Conservation (phyloP, 805 yeast species). For the Kuraishia floccosa region DNA sequence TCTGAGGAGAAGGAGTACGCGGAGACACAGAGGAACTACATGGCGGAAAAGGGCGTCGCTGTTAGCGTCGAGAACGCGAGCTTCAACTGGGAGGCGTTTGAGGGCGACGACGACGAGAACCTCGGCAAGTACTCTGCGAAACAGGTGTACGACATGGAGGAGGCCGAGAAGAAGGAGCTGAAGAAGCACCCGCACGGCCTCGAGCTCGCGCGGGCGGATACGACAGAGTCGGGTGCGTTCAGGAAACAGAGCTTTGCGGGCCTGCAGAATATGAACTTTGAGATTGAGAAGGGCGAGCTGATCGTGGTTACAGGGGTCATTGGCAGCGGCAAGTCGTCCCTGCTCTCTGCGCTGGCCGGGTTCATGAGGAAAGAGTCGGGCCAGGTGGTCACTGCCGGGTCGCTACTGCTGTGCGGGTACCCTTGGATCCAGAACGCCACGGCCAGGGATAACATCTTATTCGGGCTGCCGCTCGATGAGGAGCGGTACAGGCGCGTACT, state of each 20-base stretch:
- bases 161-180: not conserved
- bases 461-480: conserved; percentile 47
- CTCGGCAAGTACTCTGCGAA: conserved; percentile 1
- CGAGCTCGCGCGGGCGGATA: not conserved
- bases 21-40: conserved; percentile 1
- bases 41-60: conserved; percentile 7
- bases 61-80: conserved; percentile 19
- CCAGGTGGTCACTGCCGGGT: conserved; percentile 38
- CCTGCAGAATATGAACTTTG: conserved; percentile 36
- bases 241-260: conserved; percentile 37
- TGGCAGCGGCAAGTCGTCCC: conserved; percentile 75
- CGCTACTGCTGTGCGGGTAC: conserved; percentile 26
- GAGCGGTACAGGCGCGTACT: conserved; percentile 41
- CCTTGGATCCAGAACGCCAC: conserved; percentile 89
- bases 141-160: not conserved
- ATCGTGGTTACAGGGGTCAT: conserved; percentile 62
- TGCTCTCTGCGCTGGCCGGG: conserved; percentile 61
- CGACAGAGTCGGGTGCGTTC: conserved; percentile 3
- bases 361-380: conserved; percentile 50
- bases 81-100: conserved; percentile 35
- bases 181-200: not conserved
- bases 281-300: conserved; percentile 53
- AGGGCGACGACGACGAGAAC: conserved; percentile 16
- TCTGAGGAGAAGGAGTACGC: conserved; percentile 24
- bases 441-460: conserved; percentile 60